These are phyloP conservation scores for Chlamydomonas eustigma DNA, from an alignment of 139 green algal species.

Conservation along the genomic window DNA sequence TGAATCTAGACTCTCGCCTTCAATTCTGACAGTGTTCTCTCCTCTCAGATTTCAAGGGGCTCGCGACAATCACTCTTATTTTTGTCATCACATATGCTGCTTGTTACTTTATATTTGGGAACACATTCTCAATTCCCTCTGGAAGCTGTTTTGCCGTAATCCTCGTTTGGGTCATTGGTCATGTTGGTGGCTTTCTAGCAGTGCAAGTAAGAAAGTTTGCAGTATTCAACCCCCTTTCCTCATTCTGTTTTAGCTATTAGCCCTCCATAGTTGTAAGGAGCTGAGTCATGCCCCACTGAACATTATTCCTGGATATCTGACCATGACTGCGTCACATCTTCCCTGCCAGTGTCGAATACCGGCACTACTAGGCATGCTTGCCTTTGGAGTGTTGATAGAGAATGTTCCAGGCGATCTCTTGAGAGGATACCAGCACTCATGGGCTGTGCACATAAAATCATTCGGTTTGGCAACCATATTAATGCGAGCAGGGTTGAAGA, in stretches of 20 bases:
- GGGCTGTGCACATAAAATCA: constrained; percentile 10
- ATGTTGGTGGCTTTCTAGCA: constrained; percentile 18
- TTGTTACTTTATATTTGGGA: constrained; percentile 10
- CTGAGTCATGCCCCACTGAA: too few relatives aligned
- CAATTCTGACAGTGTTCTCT: neutral
- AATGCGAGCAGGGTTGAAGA: constrained; percentile 12
- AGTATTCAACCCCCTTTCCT: too few relatives aligned
- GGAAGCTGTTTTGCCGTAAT: constrained; percentile 8
- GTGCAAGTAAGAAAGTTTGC: constrained; percentile 15
- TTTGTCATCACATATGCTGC: neutral
- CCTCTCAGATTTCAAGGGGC: constrained; percentile 7
- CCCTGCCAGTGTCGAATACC: constrained; percentile 4
- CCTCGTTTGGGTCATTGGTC: neutral
- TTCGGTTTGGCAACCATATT: constrained; percentile 15
- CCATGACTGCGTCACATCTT: too few relatives aligned
- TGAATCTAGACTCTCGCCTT: neutral
- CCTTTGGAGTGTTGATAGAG: neutral
- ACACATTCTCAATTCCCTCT: constrained; percentile 7
- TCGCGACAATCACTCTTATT: constrained; percentile 7
- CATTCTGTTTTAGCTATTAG: too few relatives aligned
- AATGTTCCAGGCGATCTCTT: constrained; percentile 14
- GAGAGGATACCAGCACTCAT: constrained; percentile 8
- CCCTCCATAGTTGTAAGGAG: too few relatives aligned
- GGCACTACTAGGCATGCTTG: constrained; percentile 14
- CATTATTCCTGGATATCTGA: too few relatives aligned